These are phyloP conservation scores for Penicillium sp. DNA, from an alignment of 2,329 filamentous ascomycete genomes.

Conservation along the genomic window DNA sequence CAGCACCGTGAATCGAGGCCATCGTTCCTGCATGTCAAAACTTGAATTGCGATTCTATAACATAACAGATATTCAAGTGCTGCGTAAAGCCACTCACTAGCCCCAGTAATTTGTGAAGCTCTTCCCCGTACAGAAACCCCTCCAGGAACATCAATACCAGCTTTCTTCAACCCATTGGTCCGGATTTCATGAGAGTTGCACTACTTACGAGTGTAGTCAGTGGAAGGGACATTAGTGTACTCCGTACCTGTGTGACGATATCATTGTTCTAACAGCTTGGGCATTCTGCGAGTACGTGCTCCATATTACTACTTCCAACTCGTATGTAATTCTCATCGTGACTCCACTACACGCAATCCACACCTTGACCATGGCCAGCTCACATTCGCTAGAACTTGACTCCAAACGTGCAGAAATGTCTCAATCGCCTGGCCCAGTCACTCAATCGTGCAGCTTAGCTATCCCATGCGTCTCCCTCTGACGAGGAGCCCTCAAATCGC, in stretches of 20 bases:
- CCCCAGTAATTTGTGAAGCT: not conserved
- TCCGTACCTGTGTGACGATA: not conserved
- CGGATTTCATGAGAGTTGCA: not conserved
- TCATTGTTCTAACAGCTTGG: not conserved
- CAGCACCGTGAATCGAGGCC: not conserved
- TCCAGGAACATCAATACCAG: not conserved
- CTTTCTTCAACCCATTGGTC: not conserved
- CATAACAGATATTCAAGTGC: not conserved
- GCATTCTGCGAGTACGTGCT: not conserved
- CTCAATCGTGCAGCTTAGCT: not conserved
- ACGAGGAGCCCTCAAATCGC: not conserved
- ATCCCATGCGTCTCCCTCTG: not conserved
- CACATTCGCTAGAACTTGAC: not conserved
- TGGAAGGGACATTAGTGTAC: not conserved
- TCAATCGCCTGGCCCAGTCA: not conserved
- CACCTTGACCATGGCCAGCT: not conserved
- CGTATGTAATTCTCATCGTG: not conserved
- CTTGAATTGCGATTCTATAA: not conserved
- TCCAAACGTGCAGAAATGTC: not conserved
- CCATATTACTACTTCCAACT: not conserved
- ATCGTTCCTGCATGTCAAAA: constrained; percentile 6
- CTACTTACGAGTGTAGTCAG: not conserved
- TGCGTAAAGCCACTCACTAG: not conserved
- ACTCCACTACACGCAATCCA: constrained; percentile 1
- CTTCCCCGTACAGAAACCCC: not conserved